Evolutionary conservation across 139 green algal genomes (phyloP).

Genomic region (Axilococcus clingmanii): DNA sequence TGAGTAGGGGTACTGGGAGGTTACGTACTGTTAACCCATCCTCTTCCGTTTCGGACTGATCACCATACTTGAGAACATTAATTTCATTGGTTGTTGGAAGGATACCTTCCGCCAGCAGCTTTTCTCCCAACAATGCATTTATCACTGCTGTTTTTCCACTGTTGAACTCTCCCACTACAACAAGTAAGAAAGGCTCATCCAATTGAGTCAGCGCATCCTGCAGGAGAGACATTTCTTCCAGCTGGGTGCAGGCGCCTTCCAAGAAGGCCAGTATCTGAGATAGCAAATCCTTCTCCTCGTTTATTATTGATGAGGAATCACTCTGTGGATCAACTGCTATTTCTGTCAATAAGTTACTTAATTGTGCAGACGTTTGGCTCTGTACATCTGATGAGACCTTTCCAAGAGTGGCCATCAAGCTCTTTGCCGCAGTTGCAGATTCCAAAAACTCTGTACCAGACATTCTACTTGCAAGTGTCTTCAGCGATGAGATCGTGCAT

Average conservation of each 20-base stretch:
- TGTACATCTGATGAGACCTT: neutral
- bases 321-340: conserved; percentile 6
- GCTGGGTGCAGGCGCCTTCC: conserved; percentile 8
- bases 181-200: conserved; percentile 90
- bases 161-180: conserved; percentile 97
- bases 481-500: neutral
- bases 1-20: conserved; percentile 66
- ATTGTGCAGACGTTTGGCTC: conserved; percentile 2
- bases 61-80: conserved; percentile 67
- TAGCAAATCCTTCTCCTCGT: conserved; percentile 26
- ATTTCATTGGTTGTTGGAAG: conserved; percentile 99
- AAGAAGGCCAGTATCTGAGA: conserved; percentile 23
- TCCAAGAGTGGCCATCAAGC: neutral
- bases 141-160: conserved; percentile 84
- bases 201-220: conserved; percentile 55
- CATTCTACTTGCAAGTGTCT: too few relatives aligned
- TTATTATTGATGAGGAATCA: neutral
- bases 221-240: conserved; percentile 51
- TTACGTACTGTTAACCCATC: conserved; percentile 78
- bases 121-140: conserved; percentile 78
- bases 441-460: neutral
- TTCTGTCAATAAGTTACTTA: neutral
- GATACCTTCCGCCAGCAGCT: conserved; percentile 82
- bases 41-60: conserved; percentile 10
- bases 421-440: neutral